Base-by-base conservation (phyloP, 2,329 filamentous ascomycete species). In the Leptographium radiaticola region DNA sequence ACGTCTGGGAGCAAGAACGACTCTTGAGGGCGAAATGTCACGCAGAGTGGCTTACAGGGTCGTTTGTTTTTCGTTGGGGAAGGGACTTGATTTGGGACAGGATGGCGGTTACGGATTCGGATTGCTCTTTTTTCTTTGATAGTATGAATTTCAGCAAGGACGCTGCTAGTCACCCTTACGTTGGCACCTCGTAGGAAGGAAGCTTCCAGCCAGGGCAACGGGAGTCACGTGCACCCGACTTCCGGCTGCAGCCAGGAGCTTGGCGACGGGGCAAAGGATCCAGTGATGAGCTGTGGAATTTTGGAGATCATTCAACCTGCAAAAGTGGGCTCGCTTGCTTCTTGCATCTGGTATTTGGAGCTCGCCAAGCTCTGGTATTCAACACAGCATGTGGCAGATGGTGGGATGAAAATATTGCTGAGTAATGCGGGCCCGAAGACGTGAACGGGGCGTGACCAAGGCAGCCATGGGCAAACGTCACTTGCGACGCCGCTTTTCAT, bases 1-100 rank as follows among this genome's bases (percentile, higher is more conserved):
- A 84, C 79, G 69, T 75, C 80, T 6, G 77, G 79, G 30, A 80
- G 79, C 18, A 57, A 58, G 49, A 59, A 55, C 15, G 58, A 60
- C 42, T 20, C 50, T 5, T 25, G 25, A 25, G 25, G 25, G 25
- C 25, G 25, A 25, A 25, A 2, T 25, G 25, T 25, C 25, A 44
- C 20, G 13, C 10, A 38, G 12, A 20, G 42, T 18, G 18, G 30
- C 44, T 30, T 7, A 12, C 30, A 13, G 13, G 30, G 30, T 46
- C 30, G 20, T 13, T 30, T 31, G 44, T 34, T 16, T 46, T 46
- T 5, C 44, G n/a, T n/a, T 15, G 25, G n/a, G 45, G n/a, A 34
- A 34, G 1, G 10, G 45, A 20, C 18, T n/a, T 36, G 5, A 7
- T 45, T 9, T 31, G 42, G 42, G 25, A 45, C 25, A 16, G 43